These are phyloP conservation scores for Coleophoma crateriformis DNA, from an alignment of 2,329 filamentous ascomycete genomes.

Conservation along the genomic window DNA sequence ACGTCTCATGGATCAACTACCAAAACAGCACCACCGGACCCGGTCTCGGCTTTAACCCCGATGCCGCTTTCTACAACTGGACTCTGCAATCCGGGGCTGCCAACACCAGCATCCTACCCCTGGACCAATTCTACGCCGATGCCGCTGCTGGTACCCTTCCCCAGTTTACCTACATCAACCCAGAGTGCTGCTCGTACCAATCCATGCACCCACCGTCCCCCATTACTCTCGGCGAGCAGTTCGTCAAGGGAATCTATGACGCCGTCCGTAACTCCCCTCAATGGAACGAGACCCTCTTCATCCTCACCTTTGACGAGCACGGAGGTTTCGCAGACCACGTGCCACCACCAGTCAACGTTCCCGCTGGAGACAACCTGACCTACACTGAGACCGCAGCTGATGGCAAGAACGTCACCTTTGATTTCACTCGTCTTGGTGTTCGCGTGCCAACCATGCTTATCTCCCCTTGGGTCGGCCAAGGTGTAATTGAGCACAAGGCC, in stretches of 20 bases:
- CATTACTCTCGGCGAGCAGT: conserved; percentile 36
- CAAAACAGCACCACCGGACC: conserved; percentile 31
- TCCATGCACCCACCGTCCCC: conserved; percentile 39
- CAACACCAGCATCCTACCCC: conserved; percentile 28
- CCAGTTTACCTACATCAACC: conserved; percentile 42
- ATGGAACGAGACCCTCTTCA: conserved; percentile 40
- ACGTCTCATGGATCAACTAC: conserved; percentile 41
- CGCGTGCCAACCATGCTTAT: conserved; percentile 37
- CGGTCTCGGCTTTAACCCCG: conserved; percentile 31
- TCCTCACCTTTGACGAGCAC: conserved; percentile 41
- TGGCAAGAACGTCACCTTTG: conserved; percentile 30
- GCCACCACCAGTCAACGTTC: conserved; percentile 32
- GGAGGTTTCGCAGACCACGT: conserved; percentile 43
- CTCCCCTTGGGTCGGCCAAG: conserved; percentile 37
- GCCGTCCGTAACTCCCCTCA: conserved; percentile 35
- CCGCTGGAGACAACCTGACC: conserved; percentile 29
- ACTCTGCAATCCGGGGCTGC: conserved; percentile 28
- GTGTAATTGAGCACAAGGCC: conserved; percentile 32
- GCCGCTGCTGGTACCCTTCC: conserved; percentile 37
- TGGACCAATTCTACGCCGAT: conserved; percentile 37
- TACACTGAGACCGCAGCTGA: conserved; percentile 30
- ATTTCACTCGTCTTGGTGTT: conserved; percentile 35
- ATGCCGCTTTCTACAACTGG: conserved; percentile 38
- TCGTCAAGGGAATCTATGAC: conserved; percentile 40
- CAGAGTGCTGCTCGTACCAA: conserved; percentile 43